Conservation (phyloP, 192 early-diverging fungal genomes). For the Lunasporangiospora selenospora region DNA sequence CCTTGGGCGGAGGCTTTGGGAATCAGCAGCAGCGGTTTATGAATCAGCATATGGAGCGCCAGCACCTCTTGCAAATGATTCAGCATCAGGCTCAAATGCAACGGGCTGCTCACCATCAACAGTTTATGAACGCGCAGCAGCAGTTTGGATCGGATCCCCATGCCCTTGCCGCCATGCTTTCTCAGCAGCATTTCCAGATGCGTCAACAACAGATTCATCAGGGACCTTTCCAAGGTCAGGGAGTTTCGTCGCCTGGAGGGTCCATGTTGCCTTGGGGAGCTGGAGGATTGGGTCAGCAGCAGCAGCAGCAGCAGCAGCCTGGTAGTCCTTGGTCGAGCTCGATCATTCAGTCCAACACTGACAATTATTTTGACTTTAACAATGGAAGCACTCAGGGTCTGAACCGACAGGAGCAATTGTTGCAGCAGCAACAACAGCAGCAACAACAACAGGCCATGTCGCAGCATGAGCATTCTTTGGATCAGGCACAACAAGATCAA, state of each 20-base stretch:
- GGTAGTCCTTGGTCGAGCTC: constrained; percentile 38
- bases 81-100: constrained; percentile 46
- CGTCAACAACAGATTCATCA: constrained; percentile 39
- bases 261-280: constrained; percentile 39
- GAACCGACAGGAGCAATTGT: constrained; percentile 8
- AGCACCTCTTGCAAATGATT: constrained; percentile 40
- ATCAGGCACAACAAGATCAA: constrained; percentile 32
- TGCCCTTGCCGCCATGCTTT: constrained; percentile 22
- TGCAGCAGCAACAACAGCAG: constrained; percentile 31
- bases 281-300: constrained; percentile 44
- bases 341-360: constrained; percentile 38
- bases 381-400: constrained; percentile 9
- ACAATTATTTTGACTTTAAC: constrained; percentile 36
- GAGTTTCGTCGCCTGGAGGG: constrained; percentile 30
- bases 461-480: constrained; percentile 21
- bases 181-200: constrained; percentile 39
- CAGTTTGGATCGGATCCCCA: constrained; percentile 45
- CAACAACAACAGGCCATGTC: background rate
- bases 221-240: constrained; percentile 20
- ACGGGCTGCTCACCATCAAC: constrained; percentile 43
- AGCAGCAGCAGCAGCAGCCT: too few species aligned
- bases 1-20: constrained; percentile 21
- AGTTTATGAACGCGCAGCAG: constrained; percentile 43
- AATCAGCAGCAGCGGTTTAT: constrained; percentile 42
- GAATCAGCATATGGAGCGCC: constrained; percentile 51